Base-by-base conservation (phyloP, 352 stramenopile species). In the Blastocystis sp. region DNA sequence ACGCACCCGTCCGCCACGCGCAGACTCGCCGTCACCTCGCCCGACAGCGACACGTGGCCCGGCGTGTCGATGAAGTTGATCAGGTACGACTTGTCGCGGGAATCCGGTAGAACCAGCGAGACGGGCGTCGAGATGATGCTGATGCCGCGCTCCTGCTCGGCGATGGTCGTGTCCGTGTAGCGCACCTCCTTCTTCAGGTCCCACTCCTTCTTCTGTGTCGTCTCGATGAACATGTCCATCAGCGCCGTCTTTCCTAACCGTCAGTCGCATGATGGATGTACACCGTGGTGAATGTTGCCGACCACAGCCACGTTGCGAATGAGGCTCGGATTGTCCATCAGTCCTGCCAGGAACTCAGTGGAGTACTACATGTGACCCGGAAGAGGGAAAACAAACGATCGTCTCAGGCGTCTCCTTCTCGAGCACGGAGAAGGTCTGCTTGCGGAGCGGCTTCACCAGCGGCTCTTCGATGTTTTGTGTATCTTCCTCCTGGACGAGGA, bases 401-500 rank as follows among this genome's bases (percentile, higher is more conserved):
- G 93, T 95, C 79, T 92, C 91, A 0, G 94, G 92, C 38, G 94
- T 90, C 42, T 92, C 92, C 71, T 95, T 93, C 62, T 95, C 92
- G 24, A 97, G 90, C 59, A 94, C 90, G 3, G 93, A 95, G 92
- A 98, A 98, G 11, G 90, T 94, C 90, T 98, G 98, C 60, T 93
- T 92, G 79, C 94, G 93, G 0, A 98, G 92, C 0, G 96, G 96
- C 90, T 98, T 95, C 62, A 99, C 95, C 89, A 99, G 96, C 17
- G 97, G 97, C 89, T 97, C 97, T 89, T 98, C 95, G 78, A 99
- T 96, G 48, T 95, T 93, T 92, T 99, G 97, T 45, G 96, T 95
- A 92, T 99, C 97, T 90, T 99, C 97, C 90, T 99, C 97, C 90
- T 98, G 95, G 17, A 98, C 95, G 1, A 98, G 92, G 48, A 96